Evolutionary conservation across 495 filamentous ascomycete genomes (phyloP).

Genomic region (Xylaria intraflava): DNA sequence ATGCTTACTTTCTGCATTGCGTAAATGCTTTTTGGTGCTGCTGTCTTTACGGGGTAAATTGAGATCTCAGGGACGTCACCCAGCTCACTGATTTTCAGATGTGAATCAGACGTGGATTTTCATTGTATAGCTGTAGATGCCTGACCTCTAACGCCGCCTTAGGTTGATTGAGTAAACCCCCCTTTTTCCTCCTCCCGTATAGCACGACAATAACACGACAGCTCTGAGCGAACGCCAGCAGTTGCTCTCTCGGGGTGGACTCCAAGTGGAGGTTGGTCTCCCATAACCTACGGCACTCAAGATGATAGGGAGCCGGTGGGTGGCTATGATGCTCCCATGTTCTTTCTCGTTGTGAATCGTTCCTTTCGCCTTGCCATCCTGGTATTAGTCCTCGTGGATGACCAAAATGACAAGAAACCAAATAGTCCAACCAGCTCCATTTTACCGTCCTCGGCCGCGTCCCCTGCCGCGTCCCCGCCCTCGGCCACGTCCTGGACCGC

Average conservation of each 20-base stretch:
- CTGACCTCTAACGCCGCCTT: slow-evolving; percentile 9
- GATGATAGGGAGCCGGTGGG: not conserved
- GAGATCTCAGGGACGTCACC: not conserved
- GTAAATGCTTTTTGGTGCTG: too few relatives aligned
- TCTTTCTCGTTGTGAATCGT: not conserved
- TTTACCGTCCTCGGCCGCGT: slow-evolving; percentile 25
- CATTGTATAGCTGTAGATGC: not conserved
- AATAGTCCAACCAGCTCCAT: not conserved
- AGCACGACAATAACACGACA: not conserved
- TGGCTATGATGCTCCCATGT: not conserved
- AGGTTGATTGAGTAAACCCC: not conserved
- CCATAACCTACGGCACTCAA: not conserved
- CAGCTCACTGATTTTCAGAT: not conserved
- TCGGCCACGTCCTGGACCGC: slow-evolving; percentile 50
- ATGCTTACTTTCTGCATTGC: too few relatives aligned
- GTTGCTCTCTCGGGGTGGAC: not conserved
- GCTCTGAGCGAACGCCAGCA: not conserved
- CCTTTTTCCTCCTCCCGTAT: not conserved
- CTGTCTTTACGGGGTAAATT: not conserved
- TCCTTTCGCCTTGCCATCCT: not conserved
- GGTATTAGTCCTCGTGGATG: not conserved
- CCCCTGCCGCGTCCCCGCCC: slow-evolving; percentile 58
- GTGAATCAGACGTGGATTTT: too few relatives aligned
- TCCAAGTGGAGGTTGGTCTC: not conserved
- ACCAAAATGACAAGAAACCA: not conserved